phyloP scores from a whole-genome alignment of 2,329 filamentous ascomycete genomes.

The Septoria linicola region DNA sequence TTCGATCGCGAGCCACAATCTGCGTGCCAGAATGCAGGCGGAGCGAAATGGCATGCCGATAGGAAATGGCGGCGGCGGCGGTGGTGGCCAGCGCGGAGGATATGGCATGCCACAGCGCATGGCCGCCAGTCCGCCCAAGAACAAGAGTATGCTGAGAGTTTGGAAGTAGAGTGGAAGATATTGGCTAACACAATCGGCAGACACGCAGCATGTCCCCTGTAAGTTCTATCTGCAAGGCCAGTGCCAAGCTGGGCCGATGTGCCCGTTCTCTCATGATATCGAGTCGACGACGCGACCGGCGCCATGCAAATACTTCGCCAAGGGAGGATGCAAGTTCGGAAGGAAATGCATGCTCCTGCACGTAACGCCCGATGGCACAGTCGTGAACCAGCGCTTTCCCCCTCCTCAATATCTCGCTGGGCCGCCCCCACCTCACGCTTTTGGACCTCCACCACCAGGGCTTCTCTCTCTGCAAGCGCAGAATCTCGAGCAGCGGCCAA shows the following conservation, averaged over 20 bases:
- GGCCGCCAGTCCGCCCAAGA: conserved; percentile 50
- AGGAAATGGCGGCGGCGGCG: conserved; percentile 26
- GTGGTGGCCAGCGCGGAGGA: conserved; percentile 18
- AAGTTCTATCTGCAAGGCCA: conserved; percentile 98
- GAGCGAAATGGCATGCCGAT: conserved; percentile 34
- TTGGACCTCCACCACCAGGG: conserved; percentile 33
- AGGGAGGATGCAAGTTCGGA: conserved; percentile 99
- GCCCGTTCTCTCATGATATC: conserved; percentile 93
- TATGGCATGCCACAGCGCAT: conserved; percentile 32
- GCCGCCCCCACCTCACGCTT: conserved; percentile 20
- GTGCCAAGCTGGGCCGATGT: conserved; percentile 93
- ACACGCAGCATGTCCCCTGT: conserved; percentile 96
- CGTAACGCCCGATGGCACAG: conserved; percentile 86
- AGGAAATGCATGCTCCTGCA: conserved; percentile 97
- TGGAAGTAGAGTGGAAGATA: conserved; percentile 1
- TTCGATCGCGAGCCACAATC: conserved; percentile 19
- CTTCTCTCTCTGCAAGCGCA: conserved; percentile 40
- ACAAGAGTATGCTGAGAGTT: conserved; percentile 44
- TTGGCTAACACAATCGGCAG: conserved; percentile 49
- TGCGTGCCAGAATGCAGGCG: conserved; percentile 26
- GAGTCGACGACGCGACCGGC: conserved; percentile 80
- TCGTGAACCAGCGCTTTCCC: conserved; percentile 67
- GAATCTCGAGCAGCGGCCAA: conserved; percentile 33
- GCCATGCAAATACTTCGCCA: conserved; percentile 97
- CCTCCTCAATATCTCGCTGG: conserved; percentile 23